Evolutionary conservation across 345 rosid species (phyloP).

Genomic region (Hibiscus tridactylites): DNA sequence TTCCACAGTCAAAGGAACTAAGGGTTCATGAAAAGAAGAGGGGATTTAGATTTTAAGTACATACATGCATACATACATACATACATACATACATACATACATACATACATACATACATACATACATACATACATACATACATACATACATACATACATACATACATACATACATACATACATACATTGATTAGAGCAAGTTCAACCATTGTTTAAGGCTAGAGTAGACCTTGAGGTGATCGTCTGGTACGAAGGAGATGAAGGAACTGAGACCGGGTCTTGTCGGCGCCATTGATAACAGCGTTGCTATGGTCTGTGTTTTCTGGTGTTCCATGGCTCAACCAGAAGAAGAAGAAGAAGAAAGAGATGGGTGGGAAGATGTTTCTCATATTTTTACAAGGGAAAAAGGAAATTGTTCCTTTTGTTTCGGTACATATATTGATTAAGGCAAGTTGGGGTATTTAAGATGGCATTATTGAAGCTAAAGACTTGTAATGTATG

Average conservation of each 20-base stretch:
- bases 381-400: not conserved
- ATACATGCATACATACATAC: too few relatives aligned
- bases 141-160: too few relatives aligned
- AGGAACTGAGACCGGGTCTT: conserved; percentile 48
- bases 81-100: too few relatives aligned
- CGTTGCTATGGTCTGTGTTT: not conserved
- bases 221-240: conserved; percentile 39
- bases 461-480: not conserved
- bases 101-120: too few relatives aligned
- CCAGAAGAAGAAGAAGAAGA: not conserved
- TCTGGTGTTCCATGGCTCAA: not conserved
- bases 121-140: too few relatives aligned
- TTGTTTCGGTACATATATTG: too few relatives aligned
- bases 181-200: not conserved
- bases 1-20: conserved; percentile 49
- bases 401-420: not conserved
- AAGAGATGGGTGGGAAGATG: not conserved
- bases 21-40: not conserved
- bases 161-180: too few relatives aligned
- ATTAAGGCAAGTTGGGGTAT: not conserved
- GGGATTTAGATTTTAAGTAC: not conserved
- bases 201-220: not conserved
- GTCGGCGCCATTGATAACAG: conserved; percentile 8
- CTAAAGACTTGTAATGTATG: not conserved
- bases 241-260: conserved; percentile 38